A percentile compares a stretch with the other conserved stretches of the same genome.
Conservation (phyloP, 495 filamentous ascomycete species). For the Penicillium steckii region DNA sequence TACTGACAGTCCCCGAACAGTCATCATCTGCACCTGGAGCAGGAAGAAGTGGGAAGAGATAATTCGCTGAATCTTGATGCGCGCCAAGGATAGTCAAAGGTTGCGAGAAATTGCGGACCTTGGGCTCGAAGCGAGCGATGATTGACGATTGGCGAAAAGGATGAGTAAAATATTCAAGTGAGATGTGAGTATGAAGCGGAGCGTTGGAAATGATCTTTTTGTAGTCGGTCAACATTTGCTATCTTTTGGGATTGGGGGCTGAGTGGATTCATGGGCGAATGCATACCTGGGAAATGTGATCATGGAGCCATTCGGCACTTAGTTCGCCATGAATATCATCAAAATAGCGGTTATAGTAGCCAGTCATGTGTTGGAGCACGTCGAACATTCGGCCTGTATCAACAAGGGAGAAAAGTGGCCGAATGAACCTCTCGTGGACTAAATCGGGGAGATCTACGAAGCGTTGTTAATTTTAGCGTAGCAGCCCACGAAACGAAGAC, state of each 20-base stretch:
- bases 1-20: slow-evolving; percentile 15
- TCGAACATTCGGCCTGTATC: slow-evolving; percentile 1
- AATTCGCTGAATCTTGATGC: slow-evolving; percentile 15
- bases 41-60: slow-evolving; percentile 15
- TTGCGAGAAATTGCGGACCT: slow-evolving; percentile 10
- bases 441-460: slow-evolving; percentile 9
- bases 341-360: slow-evolving; percentile 15
- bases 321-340: slow-evolving; percentile 7
- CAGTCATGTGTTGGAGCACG: slow-evolving; percentile 11
- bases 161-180: slow-evolving; percentile 15
- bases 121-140: slow-evolving; percentile 14
- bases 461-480: background rate
- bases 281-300: slow-evolving; percentile 13
- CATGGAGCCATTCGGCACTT: slow-evolving; percentile 12
- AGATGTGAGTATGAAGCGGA: slow-evolving; percentile 12
- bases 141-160: slow-evolving; percentile 14
- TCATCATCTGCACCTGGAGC: slow-evolving; percentile 15
- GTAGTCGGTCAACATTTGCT: background rate
- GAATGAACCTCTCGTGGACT: slow-evolving; percentile 7
- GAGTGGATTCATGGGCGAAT: no score
- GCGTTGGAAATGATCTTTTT: slow-evolving; percentile 9
- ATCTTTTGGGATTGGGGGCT: background rate
- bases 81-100: slow-evolving; percentile 13
- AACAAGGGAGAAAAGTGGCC: slow-evolving; percentile 9
- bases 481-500: background rate